Percentiles rank a stretch among this genome's conserved stretches.
Evolutionary conservation across 345 rosid species (phyloP).

Genomic region (Populus alba): DNA sequence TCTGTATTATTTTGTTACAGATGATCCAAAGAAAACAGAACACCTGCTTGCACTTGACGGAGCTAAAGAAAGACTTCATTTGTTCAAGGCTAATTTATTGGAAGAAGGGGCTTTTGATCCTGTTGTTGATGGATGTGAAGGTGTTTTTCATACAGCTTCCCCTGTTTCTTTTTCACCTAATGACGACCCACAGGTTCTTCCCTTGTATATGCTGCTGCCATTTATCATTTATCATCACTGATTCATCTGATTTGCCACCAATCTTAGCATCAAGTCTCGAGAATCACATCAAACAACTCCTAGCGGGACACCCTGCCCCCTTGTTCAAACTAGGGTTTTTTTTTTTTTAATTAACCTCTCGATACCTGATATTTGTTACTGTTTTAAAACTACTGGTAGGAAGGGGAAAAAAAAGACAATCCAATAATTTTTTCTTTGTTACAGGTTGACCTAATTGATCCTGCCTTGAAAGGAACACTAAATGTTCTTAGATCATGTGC

Average conservation of each 20-base stretch:
- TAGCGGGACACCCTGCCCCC: too few species aligned
- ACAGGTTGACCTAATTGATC: background rate
- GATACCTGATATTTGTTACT: too few species aligned
- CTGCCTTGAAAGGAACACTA: constrained; percentile 4
- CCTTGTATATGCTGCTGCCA: background rate
- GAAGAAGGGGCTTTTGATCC: constrained; percentile 11
- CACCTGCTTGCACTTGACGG: background rate
- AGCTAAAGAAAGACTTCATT: constrained; percentile 10
- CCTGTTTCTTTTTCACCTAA: background rate
- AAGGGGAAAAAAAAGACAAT: background rate
- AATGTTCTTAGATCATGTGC: constrained; percentile 9
- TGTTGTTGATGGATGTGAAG: constrained; percentile 10
- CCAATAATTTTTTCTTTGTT: too few species aligned
- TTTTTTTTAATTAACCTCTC: too few species aligned
- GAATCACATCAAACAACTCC: background rate
- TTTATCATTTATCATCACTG: background rate
- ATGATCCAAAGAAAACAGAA: too few species aligned
- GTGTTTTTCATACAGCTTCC: constrained; percentile 11
- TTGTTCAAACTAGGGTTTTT: too few species aligned
- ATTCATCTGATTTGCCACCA: background rate
- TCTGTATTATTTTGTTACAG: too few species aligned
- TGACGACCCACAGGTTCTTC: constrained; percentile 2
- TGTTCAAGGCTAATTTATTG: constrained; percentile 11
- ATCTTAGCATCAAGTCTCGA: background rate
- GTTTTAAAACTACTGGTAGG: background rate